Percentiles rank a stretch among this genome's conserved stretches.
Conservation (phyloP, 2,329 filamentous ascomycete species). For the Aspergillus chevalieri region DNA sequence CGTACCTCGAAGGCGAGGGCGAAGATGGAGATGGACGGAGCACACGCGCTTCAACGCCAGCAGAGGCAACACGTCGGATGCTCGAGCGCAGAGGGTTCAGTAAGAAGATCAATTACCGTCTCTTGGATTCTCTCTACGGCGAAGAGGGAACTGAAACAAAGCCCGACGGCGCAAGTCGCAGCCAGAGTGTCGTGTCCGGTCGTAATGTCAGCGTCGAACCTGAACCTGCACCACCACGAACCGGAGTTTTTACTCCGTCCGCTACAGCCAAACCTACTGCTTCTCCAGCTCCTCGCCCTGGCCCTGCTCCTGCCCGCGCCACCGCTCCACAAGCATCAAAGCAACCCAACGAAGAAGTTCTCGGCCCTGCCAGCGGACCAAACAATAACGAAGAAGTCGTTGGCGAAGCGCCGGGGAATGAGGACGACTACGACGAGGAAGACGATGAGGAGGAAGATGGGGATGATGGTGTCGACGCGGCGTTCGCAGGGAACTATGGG, state of each 20-base stretch:
- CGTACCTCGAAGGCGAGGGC: slow-evolving; percentile 41
- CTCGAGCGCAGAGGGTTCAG: slow-evolving; percentile 64
- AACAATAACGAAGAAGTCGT: slow-evolving; percentile 9
- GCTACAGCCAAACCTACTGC: slow-evolving; percentile 9
- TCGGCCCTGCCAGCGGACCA: slow-evolving; percentile 14
- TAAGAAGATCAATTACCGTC: slow-evolving; percentile 65
- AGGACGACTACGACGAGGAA: slow-evolving; percentile 30
- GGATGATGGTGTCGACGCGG: slow-evolving; percentile 27
- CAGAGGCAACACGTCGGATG: slow-evolving; percentile 62
- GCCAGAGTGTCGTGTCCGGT: slow-evolving; percentile 26
- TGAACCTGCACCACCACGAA: slow-evolving; percentile 12
- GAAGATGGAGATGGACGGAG: slow-evolving; percentile 59
- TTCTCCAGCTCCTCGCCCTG: slow-evolving; percentile 8
- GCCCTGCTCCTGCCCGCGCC: not conserved
- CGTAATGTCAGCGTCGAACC: slow-evolving; percentile 25
- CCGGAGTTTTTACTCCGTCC: slow-evolving; percentile 11
- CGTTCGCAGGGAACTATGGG: slow-evolving; percentile 33
- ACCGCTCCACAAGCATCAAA: slow-evolving; percentile 3
- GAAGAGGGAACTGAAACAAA: slow-evolving; percentile 29
- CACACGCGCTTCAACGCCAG: slow-evolving; percentile 60
- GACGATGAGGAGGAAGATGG: slow-evolving; percentile 30
- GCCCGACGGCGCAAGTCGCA: slow-evolving; percentile 26
- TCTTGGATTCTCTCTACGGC: slow-evolving; percentile 35
- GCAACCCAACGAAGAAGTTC: slow-evolving; percentile 18
- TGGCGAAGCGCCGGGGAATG: slow-evolving; percentile 25